Conservation (phyloP, 2,329 filamentous ascomycete genomes). For the Colletotrichum shisoi region DNA sequence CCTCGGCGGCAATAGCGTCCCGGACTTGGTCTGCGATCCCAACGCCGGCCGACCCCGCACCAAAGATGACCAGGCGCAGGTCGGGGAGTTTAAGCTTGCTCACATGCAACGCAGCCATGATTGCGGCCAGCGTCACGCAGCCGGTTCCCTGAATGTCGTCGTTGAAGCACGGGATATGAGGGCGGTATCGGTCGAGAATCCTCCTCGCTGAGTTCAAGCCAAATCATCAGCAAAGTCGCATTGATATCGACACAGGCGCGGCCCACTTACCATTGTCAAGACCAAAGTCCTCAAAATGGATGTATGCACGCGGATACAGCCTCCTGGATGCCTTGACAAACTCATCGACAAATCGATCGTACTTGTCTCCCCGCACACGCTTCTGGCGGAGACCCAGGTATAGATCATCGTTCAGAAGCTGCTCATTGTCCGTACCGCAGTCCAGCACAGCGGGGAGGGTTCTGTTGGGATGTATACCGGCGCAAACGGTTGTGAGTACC, state of each 20-base stretch:
- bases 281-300: slow-evolving; percentile 92
- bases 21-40: slow-evolving; percentile 87
- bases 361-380: slow-evolving; percentile 73
- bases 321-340: slow-evolving; percentile 75
- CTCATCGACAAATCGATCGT: slow-evolving; percentile 77
- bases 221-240: neutral
- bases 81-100: slow-evolving; percentile 72
- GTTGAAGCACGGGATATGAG: slow-evolving; percentile 83
- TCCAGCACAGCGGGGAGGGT: slow-evolving; percentile 84
- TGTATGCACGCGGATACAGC: slow-evolving; percentile 79
- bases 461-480: slow-evolving; percentile 81
- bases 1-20: slow-evolving; percentile 77
- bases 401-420: slow-evolving; percentile 75
- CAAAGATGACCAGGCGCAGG: slow-evolving; percentile 77
- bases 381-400: slow-evolving; percentile 78
- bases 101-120: slow-evolving; percentile 78
- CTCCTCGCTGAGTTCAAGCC: slow-evolving; percentile 63
- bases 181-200: slow-evolving; percentile 77
- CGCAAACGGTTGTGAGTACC: slow-evolving; percentile 82
- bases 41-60: slow-evolving; percentile 80
- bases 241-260: slow-evolving; percentile 5
- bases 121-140: slow-evolving; percentile 83
- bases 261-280: slow-evolving; percentile 67
- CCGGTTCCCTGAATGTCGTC: slow-evolving; percentile 91
- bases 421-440: slow-evolving; percentile 83